phyloP scores from a whole-genome alignment of 768 basidiomycete species.

The Mycena kentingensis region DNA sequence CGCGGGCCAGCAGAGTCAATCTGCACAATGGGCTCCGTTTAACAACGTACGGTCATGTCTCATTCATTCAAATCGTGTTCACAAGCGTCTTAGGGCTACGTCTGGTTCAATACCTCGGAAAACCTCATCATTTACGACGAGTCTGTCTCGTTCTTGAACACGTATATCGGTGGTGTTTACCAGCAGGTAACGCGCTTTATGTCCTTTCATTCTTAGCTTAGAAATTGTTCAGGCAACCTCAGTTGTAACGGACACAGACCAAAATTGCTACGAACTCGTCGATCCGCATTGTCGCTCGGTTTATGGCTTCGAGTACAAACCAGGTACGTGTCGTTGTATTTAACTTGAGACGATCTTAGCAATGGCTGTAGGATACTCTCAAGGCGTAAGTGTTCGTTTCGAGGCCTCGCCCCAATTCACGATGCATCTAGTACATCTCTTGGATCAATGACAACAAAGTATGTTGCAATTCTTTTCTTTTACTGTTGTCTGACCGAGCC shows the following conservation, averaged over 20 bases:
- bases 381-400: background rate
- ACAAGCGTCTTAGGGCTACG: conserved; percentile 80
- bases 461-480: no score
- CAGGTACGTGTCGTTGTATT: conserved; percentile 35
- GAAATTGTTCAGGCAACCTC: no score
- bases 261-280: conserved; percentile 53
- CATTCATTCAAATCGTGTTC: background rate
- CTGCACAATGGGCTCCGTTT: conserved; percentile 77
- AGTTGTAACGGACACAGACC: conserved; percentile 50
- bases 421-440: conserved; percentile 52
- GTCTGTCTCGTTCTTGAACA: conserved; percentile 52
- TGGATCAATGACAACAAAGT: conserved; percentile 62
- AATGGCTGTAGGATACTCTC: conserved; percentile 5
- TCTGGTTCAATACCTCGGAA: conserved; percentile 63
- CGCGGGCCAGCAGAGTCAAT: conserved; percentile 61
- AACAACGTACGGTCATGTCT: background rate
- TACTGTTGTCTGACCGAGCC: no score
- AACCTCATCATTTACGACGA: conserved; percentile 60
- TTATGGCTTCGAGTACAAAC: conserved; percentile 66
- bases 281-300: conserved; percentile 54
- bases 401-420: background rate
- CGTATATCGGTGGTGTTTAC: conserved; percentile 72
- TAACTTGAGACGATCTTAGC: no score
- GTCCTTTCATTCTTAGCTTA: no score
- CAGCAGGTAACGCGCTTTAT: no score